Evolutionary conservation across 495 filamentous ascomycete species (phyloP).

Genomic region (Aspergillus wentii): DNA sequence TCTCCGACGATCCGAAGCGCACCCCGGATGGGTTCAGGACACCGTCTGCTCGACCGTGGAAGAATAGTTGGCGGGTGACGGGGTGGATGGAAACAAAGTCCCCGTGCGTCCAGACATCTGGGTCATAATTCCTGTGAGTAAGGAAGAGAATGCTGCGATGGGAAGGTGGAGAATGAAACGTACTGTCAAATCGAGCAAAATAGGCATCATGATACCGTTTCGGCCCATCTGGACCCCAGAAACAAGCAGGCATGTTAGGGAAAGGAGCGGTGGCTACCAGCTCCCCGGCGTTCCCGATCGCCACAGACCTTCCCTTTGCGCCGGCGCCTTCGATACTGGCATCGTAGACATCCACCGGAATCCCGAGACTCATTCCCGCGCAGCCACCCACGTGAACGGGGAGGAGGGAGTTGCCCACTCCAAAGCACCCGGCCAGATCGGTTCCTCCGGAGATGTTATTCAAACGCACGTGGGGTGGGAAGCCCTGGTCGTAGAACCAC

Average conservation of each 20-base stretch:
- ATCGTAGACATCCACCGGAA: conserved; percentile 65
- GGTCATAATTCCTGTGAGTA: no score
- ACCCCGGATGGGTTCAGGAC: conserved; percentile 76
- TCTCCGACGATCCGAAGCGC: conserved; percentile 72
- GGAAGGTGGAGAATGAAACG: no score
- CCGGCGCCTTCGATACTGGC: conserved; percentile 47
- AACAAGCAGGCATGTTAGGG: conserved; percentile 67
- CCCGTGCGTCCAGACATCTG: conserved; percentile 73
- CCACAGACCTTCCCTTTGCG: conserved; percentile 47
- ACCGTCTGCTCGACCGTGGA: conserved; percentile 72
- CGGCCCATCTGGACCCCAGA: conserved; percentile 58
- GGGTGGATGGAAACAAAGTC: conserved; percentile 73
- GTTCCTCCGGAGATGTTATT: conserved; percentile 75
- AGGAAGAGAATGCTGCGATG: no score
- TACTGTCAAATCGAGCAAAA: conserved; percentile 61
- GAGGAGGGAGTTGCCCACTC: conserved; percentile 59
- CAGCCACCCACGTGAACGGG: conserved; percentile 71
- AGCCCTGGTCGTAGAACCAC: conserved; percentile 80
- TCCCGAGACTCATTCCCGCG: conserved; percentile 58
- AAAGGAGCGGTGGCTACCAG: conserved; percentile 64
- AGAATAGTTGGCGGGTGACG: conserved; percentile 55
- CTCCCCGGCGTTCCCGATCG: conserved; percentile 64
- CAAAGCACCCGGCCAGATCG: conserved; percentile 71
- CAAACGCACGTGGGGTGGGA: conserved; percentile 58
- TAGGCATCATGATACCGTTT: conserved; percentile 65